Evolutionary conservation across 371 early-diverging fungal genomes (phyloP), one percentile per base, ranked within the genome.

Genomic region (Mucor racemosus): DNA sequence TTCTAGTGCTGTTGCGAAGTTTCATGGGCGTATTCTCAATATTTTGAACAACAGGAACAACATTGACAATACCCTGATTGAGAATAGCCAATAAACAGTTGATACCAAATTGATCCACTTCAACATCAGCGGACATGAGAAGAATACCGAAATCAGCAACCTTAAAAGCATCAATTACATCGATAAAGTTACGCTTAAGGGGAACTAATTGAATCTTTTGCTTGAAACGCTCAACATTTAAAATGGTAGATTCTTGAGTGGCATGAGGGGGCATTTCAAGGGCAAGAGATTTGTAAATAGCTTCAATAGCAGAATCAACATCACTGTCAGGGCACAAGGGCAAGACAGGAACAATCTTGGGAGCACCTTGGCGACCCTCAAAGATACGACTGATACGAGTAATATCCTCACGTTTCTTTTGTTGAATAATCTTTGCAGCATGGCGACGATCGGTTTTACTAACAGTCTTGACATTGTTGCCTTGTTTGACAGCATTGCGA

Each of bases 31-130:
- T 78, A 5, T 68, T 67, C 26, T 90, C 89, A 38, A 97, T 72
- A 58, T 94, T 86, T 76, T 91, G 91, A 7, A 90, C 89, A 7
- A 87, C 81, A 40, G 89, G 84, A 10, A 93, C 81, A n/a, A 89
- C 84, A 8, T 88, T 85, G 3, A 95, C 90, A 7, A 94, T 84
- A 60, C 97, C 97, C 76, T 95, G 96, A 50, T 92, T 87, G 74
- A 93, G 92, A 58, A 98, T 88, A 48, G 92, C 88, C 34, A 88
- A 79, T 64, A 98, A 71, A 62, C 88, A 86, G 68, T 81, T 84
- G 76, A 92, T 90, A 55, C 99, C 99, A 78, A 95, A 94, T 57
- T 83, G 82, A 76, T 97, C 99, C 5, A 98, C 97, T 73, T 97
- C 97, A 8, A 86, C 91, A n/a, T 89, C 85, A 5, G 96, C 94